Conservation (phyloP, 306 rosid species). For the Spatholobus suberectus region DNA sequence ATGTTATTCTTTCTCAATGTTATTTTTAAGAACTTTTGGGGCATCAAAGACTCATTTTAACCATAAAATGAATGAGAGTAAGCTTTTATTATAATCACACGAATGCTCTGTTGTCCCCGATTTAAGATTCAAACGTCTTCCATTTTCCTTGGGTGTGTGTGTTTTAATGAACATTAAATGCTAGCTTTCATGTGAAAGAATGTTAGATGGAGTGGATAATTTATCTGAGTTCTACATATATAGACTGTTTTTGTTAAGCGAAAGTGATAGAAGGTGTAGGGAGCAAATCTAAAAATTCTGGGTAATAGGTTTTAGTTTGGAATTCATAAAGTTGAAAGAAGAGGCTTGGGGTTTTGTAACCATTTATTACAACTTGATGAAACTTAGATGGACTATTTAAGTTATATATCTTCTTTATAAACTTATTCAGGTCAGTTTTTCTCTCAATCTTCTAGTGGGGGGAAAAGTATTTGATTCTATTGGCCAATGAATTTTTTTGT, state of each 20-base stretch:
- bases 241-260: not conserved
- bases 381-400: conserved; percentile 20
- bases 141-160: not conserved
- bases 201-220: conserved; percentile 14
- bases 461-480: conserved; percentile 1
- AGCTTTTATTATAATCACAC: conserved; percentile 4
- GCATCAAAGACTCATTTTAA: conserved; percentile 12
- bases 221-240: conserved; percentile 11
- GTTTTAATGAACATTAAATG: not conserved
- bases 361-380: conserved; percentile 22
- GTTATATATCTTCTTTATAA: not conserved
- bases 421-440: not conserved
- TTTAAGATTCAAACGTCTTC: not conserved
- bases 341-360: not conserved
- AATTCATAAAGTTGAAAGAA: not conserved
- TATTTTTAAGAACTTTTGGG: conserved; percentile 2
- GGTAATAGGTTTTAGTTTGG: conserved; percentile 4
- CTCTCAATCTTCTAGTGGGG: not conserved
- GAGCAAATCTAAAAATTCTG: not conserved
- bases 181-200: conserved; percentile 14
- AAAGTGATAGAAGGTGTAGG: conserved; percentile 16
- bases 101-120: not conserved
- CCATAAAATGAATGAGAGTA: conserved; percentile 20
- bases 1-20: conserved; percentile 10
- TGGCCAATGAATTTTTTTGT: not conserved